Evolutionary conservation across 2,329 filamentous ascomycete genomes (phyloP).

Genomic region (Phoma herbarum): DNA sequence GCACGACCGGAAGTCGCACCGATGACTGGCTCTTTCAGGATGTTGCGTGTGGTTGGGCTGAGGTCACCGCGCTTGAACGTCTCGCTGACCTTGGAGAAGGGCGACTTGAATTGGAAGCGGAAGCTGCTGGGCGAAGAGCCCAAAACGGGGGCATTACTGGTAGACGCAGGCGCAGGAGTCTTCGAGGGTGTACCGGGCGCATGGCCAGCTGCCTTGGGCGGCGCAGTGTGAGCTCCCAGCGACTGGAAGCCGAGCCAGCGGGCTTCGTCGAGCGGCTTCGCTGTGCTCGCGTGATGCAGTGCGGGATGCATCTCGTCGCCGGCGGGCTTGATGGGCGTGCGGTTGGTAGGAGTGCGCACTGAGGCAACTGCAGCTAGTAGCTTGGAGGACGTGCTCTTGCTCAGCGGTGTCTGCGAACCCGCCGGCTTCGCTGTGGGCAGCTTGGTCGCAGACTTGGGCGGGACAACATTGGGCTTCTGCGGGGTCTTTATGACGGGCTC

Average conservation of each 20-base stretch:
- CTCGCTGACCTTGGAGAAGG: slow-evolving; percentile 65
- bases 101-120: slow-evolving; percentile 69
- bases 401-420: slow-evolving; percentile 60
- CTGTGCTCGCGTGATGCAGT: slow-evolving; percentile 77
- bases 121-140: slow-evolving; percentile 66
- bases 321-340: slow-evolving; percentile 73
- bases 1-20: slow-evolving; percentile 56
- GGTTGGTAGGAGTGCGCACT: slow-evolving; percentile 64
- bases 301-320: slow-evolving; percentile 91
- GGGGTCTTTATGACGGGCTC: slow-evolving; percentile 36
- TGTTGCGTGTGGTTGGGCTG: slow-evolving; percentile 67
- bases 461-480: slow-evolving; percentile 29
- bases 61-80: slow-evolving; percentile 71
- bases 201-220: slow-evolving; percentile 54
- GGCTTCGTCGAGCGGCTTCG: slow-evolving; percentile 79
- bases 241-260: slow-evolving; percentile 79
- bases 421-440: slow-evolving; percentile 34
- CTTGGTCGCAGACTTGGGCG: slow-evolving; percentile 30
- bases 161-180: slow-evolving; percentile 41
- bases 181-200: slow-evolving; percentile 72
- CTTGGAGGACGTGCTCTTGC: slow-evolving; percentile 37
- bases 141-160: slow-evolving; percentile 23
- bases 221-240: slow-evolving; percentile 67
- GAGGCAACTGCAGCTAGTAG: slow-evolving; percentile 30
- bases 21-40: slow-evolving; percentile 73